phyloP scores from a whole-genome alignment of 2,329 filamentous ascomycete species.

The Gremmenia infestans region DNA sequence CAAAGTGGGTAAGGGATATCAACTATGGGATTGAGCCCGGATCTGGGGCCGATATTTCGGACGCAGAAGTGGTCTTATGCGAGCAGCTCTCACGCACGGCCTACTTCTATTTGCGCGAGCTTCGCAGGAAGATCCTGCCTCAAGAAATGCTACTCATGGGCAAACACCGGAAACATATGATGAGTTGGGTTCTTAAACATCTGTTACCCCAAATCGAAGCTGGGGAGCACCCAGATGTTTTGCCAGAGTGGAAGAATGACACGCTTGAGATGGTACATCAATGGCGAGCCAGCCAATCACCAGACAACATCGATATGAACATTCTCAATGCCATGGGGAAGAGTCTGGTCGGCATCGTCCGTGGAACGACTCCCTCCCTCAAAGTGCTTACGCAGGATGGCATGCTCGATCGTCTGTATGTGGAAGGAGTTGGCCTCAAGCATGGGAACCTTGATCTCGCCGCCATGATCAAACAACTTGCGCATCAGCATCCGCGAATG shows the following conservation, averaged over 20 bases:
- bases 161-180: background rate
- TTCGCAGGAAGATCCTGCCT: background rate
- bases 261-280: background rate
- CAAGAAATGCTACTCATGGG: background rate
- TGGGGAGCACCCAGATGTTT: background rate
- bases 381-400: background rate
- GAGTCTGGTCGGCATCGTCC: background rate
- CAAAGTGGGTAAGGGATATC: background rate
- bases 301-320: background rate
- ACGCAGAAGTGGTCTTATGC: background rate
- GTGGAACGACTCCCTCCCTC: background rate
- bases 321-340: background rate
- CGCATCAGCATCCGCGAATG: background rate
- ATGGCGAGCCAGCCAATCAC: background rate
- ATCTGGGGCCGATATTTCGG: background rate
- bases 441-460: background rate
- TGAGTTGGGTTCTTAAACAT: background rate
- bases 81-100: background rate
- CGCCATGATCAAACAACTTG: background rate
- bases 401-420: background rate
- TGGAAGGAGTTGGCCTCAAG: background rate
- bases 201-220: background rate
- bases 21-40: background rate
- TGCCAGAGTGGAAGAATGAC: background rate
- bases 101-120: background rate